Conservation (phyloP, 331 rosid genomes). For the Acacia pycnantha region DNA sequence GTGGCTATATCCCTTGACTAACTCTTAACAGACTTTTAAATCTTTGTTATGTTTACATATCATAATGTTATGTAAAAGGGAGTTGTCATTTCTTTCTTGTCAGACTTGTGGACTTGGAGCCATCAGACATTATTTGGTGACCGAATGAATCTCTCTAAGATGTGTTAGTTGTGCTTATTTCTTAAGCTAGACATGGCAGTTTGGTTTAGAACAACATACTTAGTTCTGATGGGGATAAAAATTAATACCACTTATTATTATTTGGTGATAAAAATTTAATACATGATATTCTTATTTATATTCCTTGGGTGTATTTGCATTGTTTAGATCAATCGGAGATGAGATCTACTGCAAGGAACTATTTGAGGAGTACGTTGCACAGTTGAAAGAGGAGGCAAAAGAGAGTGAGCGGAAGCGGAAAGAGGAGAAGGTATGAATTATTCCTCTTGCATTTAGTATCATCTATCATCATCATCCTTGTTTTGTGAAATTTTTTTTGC, state of each 20-base stretch:
- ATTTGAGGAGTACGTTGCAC: conserved; percentile 74
- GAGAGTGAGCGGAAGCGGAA: conserved; percentile 79
- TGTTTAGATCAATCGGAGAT: conserved; percentile 73
- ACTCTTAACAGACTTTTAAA: no score
- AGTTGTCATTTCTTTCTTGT: background rate
- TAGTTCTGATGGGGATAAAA: background rate
- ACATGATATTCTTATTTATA: background rate
- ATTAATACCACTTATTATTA: background rate
- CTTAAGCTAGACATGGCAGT: background rate
- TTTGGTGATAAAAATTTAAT: background rate
- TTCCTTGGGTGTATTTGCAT: conserved; percentile 18
- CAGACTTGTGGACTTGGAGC: background rate
- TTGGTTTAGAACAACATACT: background rate
- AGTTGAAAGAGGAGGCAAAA: conserved; percentile 77
- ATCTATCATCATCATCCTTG: background rate
- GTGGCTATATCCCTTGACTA: no score
- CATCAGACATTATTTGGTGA: background rate
- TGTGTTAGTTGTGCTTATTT: background rate
- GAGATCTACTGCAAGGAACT: conserved; percentile 65
- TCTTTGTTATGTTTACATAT: no score
- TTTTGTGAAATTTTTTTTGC: background rate
- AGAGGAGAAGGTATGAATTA: conserved; percentile 76
- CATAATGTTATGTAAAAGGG: background rate
- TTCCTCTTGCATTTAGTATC: background rate
- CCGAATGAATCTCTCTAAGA: background rate